These are phyloP conservation scores for Suhomyces guaymorum DNA, from an alignment of 1,139 yeast species.

Conservation along the genomic window DNA sequence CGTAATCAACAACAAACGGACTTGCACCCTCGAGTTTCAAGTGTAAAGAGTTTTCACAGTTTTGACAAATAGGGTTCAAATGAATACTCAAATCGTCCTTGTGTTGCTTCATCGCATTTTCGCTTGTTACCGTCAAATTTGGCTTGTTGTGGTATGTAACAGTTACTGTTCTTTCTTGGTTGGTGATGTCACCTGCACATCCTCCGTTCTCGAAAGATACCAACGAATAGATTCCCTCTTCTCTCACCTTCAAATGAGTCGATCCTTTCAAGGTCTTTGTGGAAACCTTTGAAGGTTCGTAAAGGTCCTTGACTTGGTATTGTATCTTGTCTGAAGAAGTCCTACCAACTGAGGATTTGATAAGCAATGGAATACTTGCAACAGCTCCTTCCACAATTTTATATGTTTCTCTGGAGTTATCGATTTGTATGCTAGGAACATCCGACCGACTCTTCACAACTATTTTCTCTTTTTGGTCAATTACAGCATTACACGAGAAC, in stretches of 20 bases:
- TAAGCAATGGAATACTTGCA: conserved; percentile 58
- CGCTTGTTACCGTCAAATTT: conserved; percentile 27
- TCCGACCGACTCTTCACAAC: conserved; percentile 25
- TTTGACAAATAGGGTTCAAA: conserved; percentile 38
- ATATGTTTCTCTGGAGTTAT: conserved; percentile 8
- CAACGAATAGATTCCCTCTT: conserved; percentile 66
- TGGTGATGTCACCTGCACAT: conserved; percentile 61
- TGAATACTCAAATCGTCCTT: conserved; percentile 19
- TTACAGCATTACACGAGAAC: conserved; percentile 66
- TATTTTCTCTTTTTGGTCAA: conserved; percentile 42
- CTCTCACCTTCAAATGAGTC: conserved; percentile 43
- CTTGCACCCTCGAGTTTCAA: conserved; percentile 54
- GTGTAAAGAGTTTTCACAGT: conserved; percentile 26
- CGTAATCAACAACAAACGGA: conserved; percentile 75
- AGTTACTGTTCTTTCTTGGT: conserved; percentile 33
- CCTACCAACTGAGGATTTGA: conserved; percentile 32
- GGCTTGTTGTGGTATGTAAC: conserved; percentile 64
- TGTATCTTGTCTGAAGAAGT: conserved; percentile 28
- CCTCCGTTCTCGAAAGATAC: conserved; percentile 61
- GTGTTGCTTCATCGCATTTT: conserved; percentile 22
- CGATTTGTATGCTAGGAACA: conserved; percentile 18
- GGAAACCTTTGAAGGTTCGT: conserved; percentile 23
- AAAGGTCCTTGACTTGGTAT: conserved; percentile 23
- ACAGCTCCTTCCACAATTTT: conserved; percentile 62
- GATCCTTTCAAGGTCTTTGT: conserved; percentile 30